Conservation (phyloP, 148 eudicot genomes). For the Cornus kousa region DNA sequence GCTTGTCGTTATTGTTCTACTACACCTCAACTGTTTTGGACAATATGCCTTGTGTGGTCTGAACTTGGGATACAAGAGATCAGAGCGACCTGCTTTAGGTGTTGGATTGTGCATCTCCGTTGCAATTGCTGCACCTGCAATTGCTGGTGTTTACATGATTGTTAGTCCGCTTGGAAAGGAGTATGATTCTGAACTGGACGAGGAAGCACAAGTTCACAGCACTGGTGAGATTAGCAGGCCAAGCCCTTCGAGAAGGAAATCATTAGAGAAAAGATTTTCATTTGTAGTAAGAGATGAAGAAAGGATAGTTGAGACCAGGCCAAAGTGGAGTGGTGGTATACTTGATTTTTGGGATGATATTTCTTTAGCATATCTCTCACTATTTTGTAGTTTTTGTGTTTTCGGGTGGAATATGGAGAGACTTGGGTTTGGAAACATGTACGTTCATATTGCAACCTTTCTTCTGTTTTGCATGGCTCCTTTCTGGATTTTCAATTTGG, state of each 20-base stretch:
- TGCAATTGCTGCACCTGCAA: conserved; percentile 87
- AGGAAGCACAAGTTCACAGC: conserved; percentile 57
- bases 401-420: conserved; percentile 99
- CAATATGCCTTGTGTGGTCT: conserved; percentile 62
- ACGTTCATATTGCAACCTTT: conserved; percentile 87
- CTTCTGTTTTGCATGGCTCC: conserved; percentile 90
- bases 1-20: conserved; percentile 46
- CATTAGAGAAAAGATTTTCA: conserved; percentile 58
- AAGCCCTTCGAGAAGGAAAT: conserved; percentile 27
- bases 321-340: conserved; percentile 79
- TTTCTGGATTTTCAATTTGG: conserved; percentile 82
- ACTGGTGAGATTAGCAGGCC: conserved; percentile 21
- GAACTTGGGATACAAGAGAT: conserved; percentile 76
- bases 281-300: conserved; percentile 60
- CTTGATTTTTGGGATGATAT: conserved; percentile 89
- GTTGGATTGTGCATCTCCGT: conserved; percentile 72
- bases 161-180: conserved; percentile 92
- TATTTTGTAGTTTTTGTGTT: conserved; percentile 84
- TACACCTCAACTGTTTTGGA: conserved; percentile 57
- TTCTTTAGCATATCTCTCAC: conserved; percentile 69
- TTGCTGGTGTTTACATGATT: conserved; percentile 79
- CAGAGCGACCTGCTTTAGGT: conserved; percentile 73
- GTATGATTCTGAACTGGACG: conserved; percentile 50
- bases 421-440: conserved; percentile 91
- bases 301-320: conserved; percentile 39